These are phyloP conservation scores for Boletus smithii DNA, from an alignment of 1,284 basidiomycete species.

Conservation along the genomic window DNA sequence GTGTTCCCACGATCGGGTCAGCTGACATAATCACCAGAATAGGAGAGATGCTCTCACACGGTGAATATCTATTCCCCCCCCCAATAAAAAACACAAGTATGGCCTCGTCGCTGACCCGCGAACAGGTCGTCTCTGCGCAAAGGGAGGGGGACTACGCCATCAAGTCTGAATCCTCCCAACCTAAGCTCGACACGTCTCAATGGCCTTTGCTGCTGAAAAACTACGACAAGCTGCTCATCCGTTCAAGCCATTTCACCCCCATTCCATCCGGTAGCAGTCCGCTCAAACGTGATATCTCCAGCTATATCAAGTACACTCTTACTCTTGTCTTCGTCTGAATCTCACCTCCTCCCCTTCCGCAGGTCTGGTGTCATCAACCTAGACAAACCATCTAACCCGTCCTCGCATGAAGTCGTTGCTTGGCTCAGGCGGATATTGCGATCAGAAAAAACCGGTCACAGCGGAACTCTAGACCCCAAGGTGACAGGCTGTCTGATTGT, in stretches of 20 bases:
- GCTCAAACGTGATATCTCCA: slow-evolving; percentile 86
- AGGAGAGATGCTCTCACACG: slow-evolving; percentile 14
- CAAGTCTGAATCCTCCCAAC: slow-evolving; percentile 72
- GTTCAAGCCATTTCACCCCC: slow-evolving; percentile 97
- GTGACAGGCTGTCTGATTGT: slow-evolving; percentile 99
- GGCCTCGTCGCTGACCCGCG: slow-evolving; percentile 51
- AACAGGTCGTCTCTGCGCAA: slow-evolving; percentile 70
- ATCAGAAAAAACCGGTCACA: slow-evolving; percentile 98
- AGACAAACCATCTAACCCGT: slow-evolving; percentile 99
- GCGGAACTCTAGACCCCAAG: slow-evolving; percentile 97
- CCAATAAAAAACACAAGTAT: slow-evolving; percentile 6
- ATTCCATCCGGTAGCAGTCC: slow-evolving; percentile 91
- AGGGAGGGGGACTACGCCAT: slow-evolving; percentile 77
- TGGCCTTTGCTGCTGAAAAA: slow-evolving; percentile 99
- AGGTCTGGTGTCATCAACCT: slow-evolving; percentile 98
- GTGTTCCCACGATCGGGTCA: slow-evolving; percentile 16
- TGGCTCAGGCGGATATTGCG: slow-evolving; percentile 96
- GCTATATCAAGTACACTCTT: slow-evolving; percentile 79
- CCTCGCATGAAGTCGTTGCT: slow-evolving; percentile 99
- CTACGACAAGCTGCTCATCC: slow-evolving; percentile 94
- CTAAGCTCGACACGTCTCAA: slow-evolving; percentile 89
- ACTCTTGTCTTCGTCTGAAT: slow-evolving; percentile 4
- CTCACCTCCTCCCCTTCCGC: slow-evolving; percentile 3
- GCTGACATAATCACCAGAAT: slow-evolving; percentile 18
- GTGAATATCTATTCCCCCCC: neutral